A percentile compares a stretch with the other conserved stretches of the same genome.
Conservation (phyloP, 1,284 basidiomycete species). For the Wolfiporia cocos region DNA sequence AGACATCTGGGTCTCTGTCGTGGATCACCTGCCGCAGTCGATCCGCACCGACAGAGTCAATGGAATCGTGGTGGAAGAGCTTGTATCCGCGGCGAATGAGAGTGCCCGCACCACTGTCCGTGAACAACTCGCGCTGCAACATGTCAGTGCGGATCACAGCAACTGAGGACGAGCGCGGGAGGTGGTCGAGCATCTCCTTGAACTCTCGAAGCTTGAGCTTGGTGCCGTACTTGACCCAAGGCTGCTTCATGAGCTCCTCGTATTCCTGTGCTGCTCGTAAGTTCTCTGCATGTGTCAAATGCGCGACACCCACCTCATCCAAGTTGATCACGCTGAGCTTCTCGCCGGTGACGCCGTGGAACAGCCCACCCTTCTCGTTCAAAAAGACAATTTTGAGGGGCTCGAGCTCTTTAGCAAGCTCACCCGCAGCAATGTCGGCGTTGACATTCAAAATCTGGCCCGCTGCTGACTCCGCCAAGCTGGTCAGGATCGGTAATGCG, state of each 20-base stretch:
- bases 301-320: constrained; percentile 67
- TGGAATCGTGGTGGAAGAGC: constrained; percentile 83
- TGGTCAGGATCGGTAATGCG: constrained; percentile 89
- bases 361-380: constrained; percentile 97
- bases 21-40: constrained; percentile 90
- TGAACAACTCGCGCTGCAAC: constrained; percentile 98
- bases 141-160: constrained; percentile 94
- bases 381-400: constrained; percentile 99
- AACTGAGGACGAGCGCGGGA: constrained; percentile 96
- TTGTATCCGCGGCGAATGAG: constrained; percentile 98
- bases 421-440: constrained; percentile 93
- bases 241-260: constrained; percentile 93
- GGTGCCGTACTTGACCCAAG: constrained; percentile 99
- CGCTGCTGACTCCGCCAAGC: constrained; percentile 84
- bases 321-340: constrained; percentile 96
- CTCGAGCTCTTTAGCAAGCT: constrained; percentile 93
- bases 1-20: constrained; percentile 92
- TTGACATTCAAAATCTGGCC: constrained; percentile 97
- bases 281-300: no score
- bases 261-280: constrained; percentile 74
- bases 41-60: constrained; percentile 87
- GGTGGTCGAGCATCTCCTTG: constrained; percentile 97
- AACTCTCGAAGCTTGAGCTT: constrained; percentile 99
- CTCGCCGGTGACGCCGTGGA: constrained; percentile 94
- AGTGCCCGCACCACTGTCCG: constrained; percentile 96